Percentiles rank a stretch among this genome's conserved stretches.
These are phyloP conservation scores for Fennellomyces sp. DNA, from an alignment of 371 early-diverging fungal genomes.

Conservation along the genomic window DNA sequence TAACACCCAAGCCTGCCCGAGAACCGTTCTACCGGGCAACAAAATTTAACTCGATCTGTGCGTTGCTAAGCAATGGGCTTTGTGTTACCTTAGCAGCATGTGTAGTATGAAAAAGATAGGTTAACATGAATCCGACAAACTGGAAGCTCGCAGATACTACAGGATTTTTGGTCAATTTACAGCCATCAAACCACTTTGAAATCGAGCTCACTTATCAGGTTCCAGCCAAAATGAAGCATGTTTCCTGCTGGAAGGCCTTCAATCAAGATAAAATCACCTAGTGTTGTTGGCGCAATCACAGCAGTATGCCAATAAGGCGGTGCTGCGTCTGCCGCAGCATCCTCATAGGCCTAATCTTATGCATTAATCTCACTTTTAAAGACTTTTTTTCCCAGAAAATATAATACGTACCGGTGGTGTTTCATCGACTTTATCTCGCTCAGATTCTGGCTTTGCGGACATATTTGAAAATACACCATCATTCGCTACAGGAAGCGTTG, in stretches of 20 bases:
- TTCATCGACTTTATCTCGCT: slow-evolving; percentile 34
- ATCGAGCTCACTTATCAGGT: slow-evolving; percentile 43
- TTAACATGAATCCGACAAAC: slow-evolving; percentile 69
- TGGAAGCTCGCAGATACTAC: slow-evolving; percentile 70
- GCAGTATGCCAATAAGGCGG: slow-evolving; percentile 68
- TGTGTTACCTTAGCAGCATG: slow-evolving; percentile 61
- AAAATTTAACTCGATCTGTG: background rate
- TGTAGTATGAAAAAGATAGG: slow-evolving; percentile 47
- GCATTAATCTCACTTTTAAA: background rate
- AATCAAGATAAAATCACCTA: slow-evolving; percentile 58
- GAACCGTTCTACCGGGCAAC: slow-evolving; percentile 40
- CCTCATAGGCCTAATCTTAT: slow-evolving; percentile 56
- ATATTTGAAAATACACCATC: slow-evolving; percentile 66
- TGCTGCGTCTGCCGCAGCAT: slow-evolving; percentile 61
- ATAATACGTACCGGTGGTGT: slow-evolving; percentile 32
- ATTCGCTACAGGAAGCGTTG: slow-evolving; percentile 28
- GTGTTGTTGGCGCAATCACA: slow-evolving; percentile 50
- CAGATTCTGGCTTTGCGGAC: slow-evolving; percentile 56
- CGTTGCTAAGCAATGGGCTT: background rate
- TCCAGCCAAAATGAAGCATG: slow-evolving; percentile 61
- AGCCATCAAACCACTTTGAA: too few species aligned
- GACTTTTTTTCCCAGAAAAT: background rate
- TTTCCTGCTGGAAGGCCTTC: slow-evolving; percentile 68
- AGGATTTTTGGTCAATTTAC: too few species aligned
- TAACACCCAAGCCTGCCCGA: slow-evolving; percentile 59